Percentiles rank a stretch among this genome's conserved stretches.
These are phyloP conservation scores for Microbotryum silenes-acaulis DNA, from an alignment of 1,284 basidiomycete genomes.

Conservation along the genomic window DNA sequence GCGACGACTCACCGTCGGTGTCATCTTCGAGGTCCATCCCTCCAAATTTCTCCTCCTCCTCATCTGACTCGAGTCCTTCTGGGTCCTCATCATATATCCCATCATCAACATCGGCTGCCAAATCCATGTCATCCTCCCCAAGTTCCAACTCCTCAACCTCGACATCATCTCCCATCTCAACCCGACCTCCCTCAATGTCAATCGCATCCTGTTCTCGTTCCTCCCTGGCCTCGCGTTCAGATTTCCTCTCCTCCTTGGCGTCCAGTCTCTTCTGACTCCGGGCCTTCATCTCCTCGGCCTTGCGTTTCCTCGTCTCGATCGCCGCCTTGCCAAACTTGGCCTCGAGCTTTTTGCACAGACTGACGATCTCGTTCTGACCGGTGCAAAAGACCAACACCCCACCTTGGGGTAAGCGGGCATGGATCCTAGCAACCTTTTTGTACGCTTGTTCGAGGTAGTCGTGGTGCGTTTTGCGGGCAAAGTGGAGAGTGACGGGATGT, in stretches of 20 bases:
- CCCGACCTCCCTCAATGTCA: constrained; percentile 16
- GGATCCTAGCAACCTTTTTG: constrained; percentile 77
- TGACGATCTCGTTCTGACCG: constrained; percentile 66
- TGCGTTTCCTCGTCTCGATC: constrained; percentile 50
- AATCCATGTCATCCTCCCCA: constrained; percentile 45
- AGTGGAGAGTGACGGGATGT: constrained; percentile 92
- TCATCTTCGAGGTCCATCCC: constrained; percentile 54
- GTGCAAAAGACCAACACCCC: constrained; percentile 68
- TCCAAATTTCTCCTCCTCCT: constrained; percentile 45
- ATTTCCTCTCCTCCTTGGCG: constrained; percentile 13
- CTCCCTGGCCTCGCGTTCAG: neutral
- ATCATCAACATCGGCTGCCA: constrained; percentile 56
- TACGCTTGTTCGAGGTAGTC: constrained; percentile 89
- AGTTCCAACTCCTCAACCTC: constrained; percentile 79
- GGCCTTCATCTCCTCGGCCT: constrained; percentile 35
- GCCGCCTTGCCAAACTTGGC: constrained; percentile 64
- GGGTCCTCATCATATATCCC: constrained; percentile 46
- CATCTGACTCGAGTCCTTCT: constrained; percentile 33
- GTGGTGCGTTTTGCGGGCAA: constrained; percentile 71
- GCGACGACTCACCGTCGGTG: constrained; percentile 49
- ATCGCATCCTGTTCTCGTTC: constrained; percentile 16
- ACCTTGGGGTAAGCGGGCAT: constrained; percentile 60
- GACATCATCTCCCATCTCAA: constrained; percentile 47
- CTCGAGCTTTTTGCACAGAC: constrained; percentile 63
- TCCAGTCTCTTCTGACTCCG: constrained; percentile 9